Evolutionary conservation across 306 rosid genomes (phyloP).

Genomic region (Inga leiocalycina): DNA sequence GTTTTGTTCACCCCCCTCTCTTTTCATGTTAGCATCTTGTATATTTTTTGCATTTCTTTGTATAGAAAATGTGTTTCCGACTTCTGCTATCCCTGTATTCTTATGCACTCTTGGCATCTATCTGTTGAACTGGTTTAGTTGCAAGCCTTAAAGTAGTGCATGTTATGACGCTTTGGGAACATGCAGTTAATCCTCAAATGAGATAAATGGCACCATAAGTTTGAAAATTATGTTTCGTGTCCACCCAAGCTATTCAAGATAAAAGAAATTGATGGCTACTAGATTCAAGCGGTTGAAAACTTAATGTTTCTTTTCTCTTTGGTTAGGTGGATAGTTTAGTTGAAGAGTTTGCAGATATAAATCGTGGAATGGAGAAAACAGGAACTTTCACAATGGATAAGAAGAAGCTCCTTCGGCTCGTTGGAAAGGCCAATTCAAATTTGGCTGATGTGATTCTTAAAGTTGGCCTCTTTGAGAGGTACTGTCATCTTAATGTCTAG

Average conservation of each 20-base stretch:
- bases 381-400: conserved; percentile 98
- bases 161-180: neutral
- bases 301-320: conserved; percentile 27
- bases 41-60: neutral
- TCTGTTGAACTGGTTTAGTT: neutral
- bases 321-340: conserved; percentile 89
- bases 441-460: conserved; percentile 94
- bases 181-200: conserved; percentile 12
- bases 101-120: neutral
- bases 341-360: conserved; percentile 90
- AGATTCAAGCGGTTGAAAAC: conserved; percentile 14
- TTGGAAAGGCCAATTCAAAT: conserved; percentile 95
- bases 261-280: neutral
- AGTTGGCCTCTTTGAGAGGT: conserved; percentile 99
- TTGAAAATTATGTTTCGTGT: neutral
- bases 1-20: conserved; percentile 23
- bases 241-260: neutral
- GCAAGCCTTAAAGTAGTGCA: neutral
- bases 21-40: neutral
- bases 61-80: neutral
- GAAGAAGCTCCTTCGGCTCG: conserved; percentile 95
- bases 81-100: conserved; percentile 1
- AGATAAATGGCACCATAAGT: neutral
- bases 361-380: conserved; percentile 96
- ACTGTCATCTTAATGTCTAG: conserved; percentile 26